phyloP scores from a whole-genome alignment of 208 protist genomes.

The Baffinella frigidus region DNA sequence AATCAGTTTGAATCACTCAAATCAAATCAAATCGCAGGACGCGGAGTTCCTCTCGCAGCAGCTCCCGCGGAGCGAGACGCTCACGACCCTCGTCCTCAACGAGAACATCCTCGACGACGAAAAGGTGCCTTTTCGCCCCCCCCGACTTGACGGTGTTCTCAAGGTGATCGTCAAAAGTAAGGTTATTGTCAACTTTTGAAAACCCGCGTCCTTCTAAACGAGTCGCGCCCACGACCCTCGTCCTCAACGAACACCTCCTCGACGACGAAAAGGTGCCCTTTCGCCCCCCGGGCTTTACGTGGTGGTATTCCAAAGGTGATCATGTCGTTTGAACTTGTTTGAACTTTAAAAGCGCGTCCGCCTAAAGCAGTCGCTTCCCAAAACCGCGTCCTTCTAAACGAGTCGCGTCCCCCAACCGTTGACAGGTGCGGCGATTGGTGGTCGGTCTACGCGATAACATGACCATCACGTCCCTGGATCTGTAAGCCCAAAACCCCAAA shows the following conservation, averaged over 20 bases:
- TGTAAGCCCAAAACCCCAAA: too few species aligned
- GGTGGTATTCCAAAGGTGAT: neutral
- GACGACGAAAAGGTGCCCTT: conserved; percentile 56
- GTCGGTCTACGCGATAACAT: conserved; percentile 26
- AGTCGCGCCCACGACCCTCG: conserved; percentile 26
- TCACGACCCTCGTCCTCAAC: conserved; percentile 56
- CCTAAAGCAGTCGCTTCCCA: too few species aligned
- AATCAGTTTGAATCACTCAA: too few species aligned
- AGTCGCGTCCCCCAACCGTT: too few species aligned
- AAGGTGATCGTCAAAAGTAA: neutral
- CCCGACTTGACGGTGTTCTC: neutral
- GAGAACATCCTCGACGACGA: conserved; percentile 62
- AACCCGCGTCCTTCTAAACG: too few species aligned
- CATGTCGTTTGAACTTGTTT: neutral
- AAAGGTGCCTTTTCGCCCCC: conserved; percentile 17
- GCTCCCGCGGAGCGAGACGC: conserved; percentile 23
- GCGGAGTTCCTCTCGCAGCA: conserved; percentile 29
- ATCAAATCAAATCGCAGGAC: too few species aligned
- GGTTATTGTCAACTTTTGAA: too few species aligned
- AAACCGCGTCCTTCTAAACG: conserved; percentile 14
- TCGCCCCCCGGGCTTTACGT: neutral
- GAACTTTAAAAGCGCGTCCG: too few species aligned
- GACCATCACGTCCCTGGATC: conserved; percentile 52
- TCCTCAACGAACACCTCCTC: conserved; percentile 58
- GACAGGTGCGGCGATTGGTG: neutral